Evolutionary conservation across 768 basidiomycete species (phyloP).

Genomic region (Pleurotus platypus): DNA sequence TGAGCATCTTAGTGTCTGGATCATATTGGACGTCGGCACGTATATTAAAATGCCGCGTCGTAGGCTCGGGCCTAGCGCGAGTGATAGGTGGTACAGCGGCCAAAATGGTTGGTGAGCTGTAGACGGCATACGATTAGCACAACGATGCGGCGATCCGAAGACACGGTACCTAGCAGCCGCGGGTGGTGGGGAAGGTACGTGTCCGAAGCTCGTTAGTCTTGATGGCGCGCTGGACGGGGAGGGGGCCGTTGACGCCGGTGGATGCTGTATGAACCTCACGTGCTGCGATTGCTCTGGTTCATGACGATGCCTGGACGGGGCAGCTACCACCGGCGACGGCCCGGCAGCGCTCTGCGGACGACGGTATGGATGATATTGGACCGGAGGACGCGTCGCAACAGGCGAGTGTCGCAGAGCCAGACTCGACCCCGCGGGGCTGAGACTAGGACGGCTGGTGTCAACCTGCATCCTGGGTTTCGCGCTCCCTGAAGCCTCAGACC

Average conservation of each 20-base stretch:
- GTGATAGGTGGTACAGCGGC: conserved; percentile 7
- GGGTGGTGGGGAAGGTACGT: conserved; percentile 15
- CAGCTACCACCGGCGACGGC: conserved; percentile 4
- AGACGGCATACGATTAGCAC: neutral
- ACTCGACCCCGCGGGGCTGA: conserved; percentile 16
- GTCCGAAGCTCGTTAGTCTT: conserved; percentile 18
- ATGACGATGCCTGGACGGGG: conserved; percentile 6
- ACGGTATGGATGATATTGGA: conserved; percentile 23
- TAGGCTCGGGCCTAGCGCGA: conserved; percentile 16
- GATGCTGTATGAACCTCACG: conserved; percentile 23
- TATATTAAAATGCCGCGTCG: conserved; percentile 37
- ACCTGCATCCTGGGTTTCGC: conserved; percentile 17
- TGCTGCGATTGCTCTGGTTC: conserved; percentile 14
- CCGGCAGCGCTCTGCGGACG: conserved; percentile 19
- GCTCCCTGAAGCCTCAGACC: conserved; percentile 19
- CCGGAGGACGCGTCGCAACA: conserved; percentile 19
- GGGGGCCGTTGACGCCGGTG: conserved; percentile 18
- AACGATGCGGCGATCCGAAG: neutral
- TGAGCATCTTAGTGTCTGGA: conserved; percentile 42
- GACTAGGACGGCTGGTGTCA: conserved; percentile 18
- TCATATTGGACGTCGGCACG: conserved; percentile 64
- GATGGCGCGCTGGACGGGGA: conserved; percentile 22
- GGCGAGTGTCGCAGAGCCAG: conserved; percentile 12
- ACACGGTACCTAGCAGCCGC: conserved; percentile 11
- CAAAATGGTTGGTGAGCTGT: conserved; percentile 3